phyloP scores from a whole-genome alignment of 768 basidiomycete species.

The Pleurotus ostreatus region DNA sequence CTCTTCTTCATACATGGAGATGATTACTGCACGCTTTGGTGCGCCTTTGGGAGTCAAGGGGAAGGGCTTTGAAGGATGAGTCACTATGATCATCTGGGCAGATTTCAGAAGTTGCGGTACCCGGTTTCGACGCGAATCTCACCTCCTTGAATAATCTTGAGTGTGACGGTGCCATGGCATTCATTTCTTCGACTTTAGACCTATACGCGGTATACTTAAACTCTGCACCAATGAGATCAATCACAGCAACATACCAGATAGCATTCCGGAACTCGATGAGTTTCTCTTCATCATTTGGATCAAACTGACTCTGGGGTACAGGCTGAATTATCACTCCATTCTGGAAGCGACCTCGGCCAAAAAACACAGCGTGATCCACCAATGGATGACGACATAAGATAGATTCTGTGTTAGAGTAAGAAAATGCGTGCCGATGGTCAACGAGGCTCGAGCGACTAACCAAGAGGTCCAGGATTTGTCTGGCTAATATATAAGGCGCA shows the following conservation, averaged over 20 bases:
- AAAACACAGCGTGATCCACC: conserved; percentile 32
- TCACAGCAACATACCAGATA: conserved; percentile 21
- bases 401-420: neutral
- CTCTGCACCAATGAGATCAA: neutral
- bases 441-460: neutral
- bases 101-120: neutral
- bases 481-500: neutral
- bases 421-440: neutral
- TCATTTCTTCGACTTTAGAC: conserved; percentile 44
- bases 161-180: conserved; percentile 36
- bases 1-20: conserved; percentile 31
- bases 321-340: conserved; percentile 29
- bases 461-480: conserved; percentile 2
- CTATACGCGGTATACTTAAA: conserved; percentile 13
- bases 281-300: conserved; percentile 22
- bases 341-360: conserved; percentile 31
- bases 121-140: neutral
- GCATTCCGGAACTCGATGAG: conserved; percentile 26
- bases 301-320: conserved; percentile 18
- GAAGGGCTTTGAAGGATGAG: conserved; percentile 25
- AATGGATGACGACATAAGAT: conserved; percentile 12
- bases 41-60: conserved; percentile 29
- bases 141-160: conserved; percentile 8
- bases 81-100: conserved; percentile 27
- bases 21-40: conserved; percentile 27